Percentiles rank a stretch among this genome's conserved stretches.
phyloP scores from a whole-genome alignment of 2,329 filamentous ascomycete species.

The Claviceps pazoutovae region DNA sequence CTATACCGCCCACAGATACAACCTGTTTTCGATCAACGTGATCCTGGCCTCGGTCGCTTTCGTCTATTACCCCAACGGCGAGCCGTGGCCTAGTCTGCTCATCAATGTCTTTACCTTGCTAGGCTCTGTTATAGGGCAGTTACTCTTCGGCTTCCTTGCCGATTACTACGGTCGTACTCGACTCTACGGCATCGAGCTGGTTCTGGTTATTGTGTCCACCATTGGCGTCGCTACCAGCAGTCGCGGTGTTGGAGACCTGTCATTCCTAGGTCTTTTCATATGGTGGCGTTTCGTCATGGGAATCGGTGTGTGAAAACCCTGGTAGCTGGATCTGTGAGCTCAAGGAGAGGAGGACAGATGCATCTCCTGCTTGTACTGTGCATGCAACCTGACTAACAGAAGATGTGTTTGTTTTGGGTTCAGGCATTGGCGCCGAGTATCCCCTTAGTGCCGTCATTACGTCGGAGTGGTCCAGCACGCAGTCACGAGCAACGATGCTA shows the following conservation, averaged over 20 bases:
- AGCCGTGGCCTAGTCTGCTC: constrained; percentile 29
- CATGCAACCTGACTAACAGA: neutral
- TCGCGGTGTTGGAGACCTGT: constrained; percentile 33
- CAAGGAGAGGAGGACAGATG: neutral
- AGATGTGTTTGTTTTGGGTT: neutral
- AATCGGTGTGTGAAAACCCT: constrained; percentile 22
- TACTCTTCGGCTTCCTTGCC: constrained; percentile 39
- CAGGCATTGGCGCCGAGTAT: constrained; percentile 54
- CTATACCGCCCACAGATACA: constrained; percentile 25
- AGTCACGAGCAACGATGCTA: constrained; percentile 53
- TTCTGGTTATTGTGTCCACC: constrained; percentile 43
- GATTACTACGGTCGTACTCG: constrained; percentile 41
- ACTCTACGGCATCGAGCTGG: constrained; percentile 41
- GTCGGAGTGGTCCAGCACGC: constrained; percentile 49
- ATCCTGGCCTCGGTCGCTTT: constrained; percentile 38
- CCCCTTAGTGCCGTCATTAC: constrained; percentile 54
- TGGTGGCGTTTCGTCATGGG: constrained; percentile 44
- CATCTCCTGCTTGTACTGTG: neutral
- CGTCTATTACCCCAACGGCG: constrained; percentile 35
- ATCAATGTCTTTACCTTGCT: constrained; percentile 39
- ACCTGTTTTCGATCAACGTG: constrained; percentile 40
- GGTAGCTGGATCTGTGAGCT: neutral
- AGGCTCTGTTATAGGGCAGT: constrained; percentile 37
- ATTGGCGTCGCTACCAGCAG: constrained; percentile 41
- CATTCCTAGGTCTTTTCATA: constrained; percentile 34